Percentiles rank a stretch among this genome's conserved stretches.
These are phyloP conservation scores for Mycosphaerella sp. DNA, from an alignment of 2,329 filamentous ascomycete genomes.

Conservation along the genomic window DNA sequence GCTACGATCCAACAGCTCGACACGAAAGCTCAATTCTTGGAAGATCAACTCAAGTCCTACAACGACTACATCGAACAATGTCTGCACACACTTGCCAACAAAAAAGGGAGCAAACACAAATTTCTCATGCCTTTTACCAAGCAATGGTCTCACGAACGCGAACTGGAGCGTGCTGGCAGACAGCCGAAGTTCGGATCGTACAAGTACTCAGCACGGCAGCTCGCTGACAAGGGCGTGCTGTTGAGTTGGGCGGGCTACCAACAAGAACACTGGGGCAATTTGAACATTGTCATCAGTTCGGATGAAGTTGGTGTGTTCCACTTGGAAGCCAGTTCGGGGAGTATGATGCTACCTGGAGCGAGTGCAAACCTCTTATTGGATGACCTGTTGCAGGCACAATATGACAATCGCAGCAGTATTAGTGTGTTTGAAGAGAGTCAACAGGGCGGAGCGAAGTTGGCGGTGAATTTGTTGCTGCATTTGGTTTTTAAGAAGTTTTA, in stretches of 20 bases:
- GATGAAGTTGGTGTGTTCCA: constrained; percentile 93
- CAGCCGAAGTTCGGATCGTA: constrained; percentile 96
- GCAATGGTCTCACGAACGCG: constrained; percentile 96
- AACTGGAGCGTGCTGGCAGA: constrained; percentile 84
- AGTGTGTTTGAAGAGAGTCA: constrained; percentile 69
- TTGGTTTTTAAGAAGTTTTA: constrained; percentile 99
- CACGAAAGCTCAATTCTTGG: constrained; percentile 84
- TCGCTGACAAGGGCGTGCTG: constrained; percentile 89
- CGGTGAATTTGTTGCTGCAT: constrained; percentile 95
- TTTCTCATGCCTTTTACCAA: constrained; percentile 96
- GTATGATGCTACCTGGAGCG: constrained; percentile 92
- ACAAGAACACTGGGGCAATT: constrained; percentile 79
- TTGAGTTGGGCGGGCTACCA: constrained; percentile 82
- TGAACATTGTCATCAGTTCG: constrained; percentile 80
- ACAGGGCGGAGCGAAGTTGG: constrained; percentile 60
- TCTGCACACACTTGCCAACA: constrained; percentile 93
- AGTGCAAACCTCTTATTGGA: constrained; percentile 85
- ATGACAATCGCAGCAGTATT: constrained; percentile 95
- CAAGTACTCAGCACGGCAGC: constrained; percentile 87
- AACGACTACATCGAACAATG: constrained; percentile 99
- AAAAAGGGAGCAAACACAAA: constrained; percentile 73
- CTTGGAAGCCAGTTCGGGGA: constrained; percentile 81
- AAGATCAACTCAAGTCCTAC: constrained; percentile 93
- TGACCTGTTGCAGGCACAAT: constrained; percentile 91
- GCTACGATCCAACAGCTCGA: constrained; percentile 68